Evolutionary conservation across 2,329 filamentous ascomycete species (phyloP).

Genomic region (Geosmithia morbida): DNA sequence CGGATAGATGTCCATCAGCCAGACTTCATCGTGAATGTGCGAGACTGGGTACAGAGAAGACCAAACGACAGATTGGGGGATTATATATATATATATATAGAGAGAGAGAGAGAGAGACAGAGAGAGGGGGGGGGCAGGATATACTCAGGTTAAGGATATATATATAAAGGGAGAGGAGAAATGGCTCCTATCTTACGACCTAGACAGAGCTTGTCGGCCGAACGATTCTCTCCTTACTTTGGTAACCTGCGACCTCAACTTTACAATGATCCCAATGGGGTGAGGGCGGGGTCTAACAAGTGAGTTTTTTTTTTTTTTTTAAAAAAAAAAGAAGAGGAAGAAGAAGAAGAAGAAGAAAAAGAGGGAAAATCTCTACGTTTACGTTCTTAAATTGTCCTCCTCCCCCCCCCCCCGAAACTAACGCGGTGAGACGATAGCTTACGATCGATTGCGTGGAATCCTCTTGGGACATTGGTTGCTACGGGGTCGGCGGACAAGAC

Average conservation of each 20-base stretch:
- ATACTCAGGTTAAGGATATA: no score
- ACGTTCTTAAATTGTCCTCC: no score
- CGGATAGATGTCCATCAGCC: no score
- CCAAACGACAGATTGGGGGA: background rate
- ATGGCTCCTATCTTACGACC: constrained; percentile 28
- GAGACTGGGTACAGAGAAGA: no score
- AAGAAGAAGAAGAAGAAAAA: no score
- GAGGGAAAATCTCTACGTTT: no score
- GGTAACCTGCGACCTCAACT: constrained; percentile 52
- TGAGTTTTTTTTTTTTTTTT: constrained; percentile 6
- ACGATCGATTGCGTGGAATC: constrained; percentile 79
- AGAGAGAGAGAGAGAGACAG: background rate
- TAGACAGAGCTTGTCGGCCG: constrained; percentile 48
- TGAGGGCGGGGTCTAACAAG: constrained; percentile 4
- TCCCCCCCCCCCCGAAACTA: no score
- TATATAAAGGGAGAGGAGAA: background rate
- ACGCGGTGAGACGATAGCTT: constrained; percentile 32
- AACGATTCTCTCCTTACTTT: constrained; percentile 55
- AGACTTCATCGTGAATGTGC: no score
- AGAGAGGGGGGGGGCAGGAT: no score
- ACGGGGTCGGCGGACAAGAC: constrained; percentile 61
- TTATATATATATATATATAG: no score
- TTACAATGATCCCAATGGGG: constrained; percentile 45
- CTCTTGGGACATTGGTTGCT: constrained; percentile 68
- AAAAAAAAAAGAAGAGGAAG: no score